Evolutionary conservation across 192 early-diverging fungal genomes (phyloP).

Genomic region (Paraglomus occultum): DNA sequence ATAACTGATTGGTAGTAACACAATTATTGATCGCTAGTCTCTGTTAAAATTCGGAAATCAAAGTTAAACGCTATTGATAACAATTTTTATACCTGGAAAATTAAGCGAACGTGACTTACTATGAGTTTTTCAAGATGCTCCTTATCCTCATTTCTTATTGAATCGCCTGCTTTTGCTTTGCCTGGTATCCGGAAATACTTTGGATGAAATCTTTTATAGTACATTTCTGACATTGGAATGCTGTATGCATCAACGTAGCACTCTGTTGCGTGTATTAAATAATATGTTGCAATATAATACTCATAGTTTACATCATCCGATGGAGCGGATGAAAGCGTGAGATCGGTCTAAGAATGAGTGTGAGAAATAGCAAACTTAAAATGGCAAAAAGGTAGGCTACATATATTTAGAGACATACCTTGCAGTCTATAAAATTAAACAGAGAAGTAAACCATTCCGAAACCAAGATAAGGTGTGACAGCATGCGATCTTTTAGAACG

Average conservation of each 20-base stretch:
- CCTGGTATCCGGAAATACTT: constrained; percentile 4
- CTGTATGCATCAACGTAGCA: neutral
- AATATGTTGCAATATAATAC: neutral
- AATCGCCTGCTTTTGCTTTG: neutral
- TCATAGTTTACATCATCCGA: neutral
- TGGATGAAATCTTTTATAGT: constrained; percentile 12
- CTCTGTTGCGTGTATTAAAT: neutral
- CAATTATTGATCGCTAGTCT: neutral
- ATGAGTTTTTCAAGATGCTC: neutral
- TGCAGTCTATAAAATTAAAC: neutral
- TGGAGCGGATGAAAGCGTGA: neutral
- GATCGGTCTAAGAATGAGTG: too few species aligned
- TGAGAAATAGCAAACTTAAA: neutral
- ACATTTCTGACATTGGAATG: constrained; percentile 3
- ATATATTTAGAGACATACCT: neutral
- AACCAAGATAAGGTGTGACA: constrained; percentile 1
- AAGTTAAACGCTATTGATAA: too few species aligned
- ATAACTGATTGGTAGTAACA: neutral
- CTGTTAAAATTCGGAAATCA: neutral
- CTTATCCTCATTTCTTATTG: neutral
- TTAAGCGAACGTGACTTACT: neutral
- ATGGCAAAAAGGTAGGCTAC: neutral
- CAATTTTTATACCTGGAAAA: too few species aligned
- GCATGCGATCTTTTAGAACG: neutral
- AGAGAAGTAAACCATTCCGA: neutral